phyloP scores from a whole-genome alignment of 305 asterid species.

The Stenogyne calaminthoides region DNA sequence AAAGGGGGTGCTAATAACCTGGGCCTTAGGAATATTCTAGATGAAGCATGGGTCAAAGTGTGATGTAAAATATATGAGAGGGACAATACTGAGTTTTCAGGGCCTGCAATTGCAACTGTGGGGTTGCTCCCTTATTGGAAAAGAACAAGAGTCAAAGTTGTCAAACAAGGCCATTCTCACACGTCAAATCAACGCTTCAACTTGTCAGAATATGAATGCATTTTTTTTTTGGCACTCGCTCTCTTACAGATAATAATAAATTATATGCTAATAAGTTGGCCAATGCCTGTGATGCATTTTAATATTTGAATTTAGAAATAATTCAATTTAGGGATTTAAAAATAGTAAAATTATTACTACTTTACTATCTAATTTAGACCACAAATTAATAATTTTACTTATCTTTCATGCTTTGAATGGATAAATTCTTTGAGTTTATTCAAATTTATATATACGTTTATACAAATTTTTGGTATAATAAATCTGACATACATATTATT shows the following conservation, averaged over 20 bases:
- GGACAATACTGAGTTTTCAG: background rate
- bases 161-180: slow-evolving; percentile 31
- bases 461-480: background rate
- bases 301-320: background rate
- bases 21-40: background rate
- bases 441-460: too few relatives aligned
- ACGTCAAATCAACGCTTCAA: slow-evolving; percentile 32
- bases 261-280: background rate
- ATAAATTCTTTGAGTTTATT: too few relatives aligned
- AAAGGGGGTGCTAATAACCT: too few relatives aligned
- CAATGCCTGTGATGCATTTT: background rate
- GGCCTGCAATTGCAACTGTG: slow-evolving; percentile 5
- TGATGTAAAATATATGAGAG: background rate
- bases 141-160: slow-evolving; percentile 34
- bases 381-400: too few relatives aligned
- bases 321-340: too few relatives aligned
- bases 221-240: slow-evolving; percentile 18
- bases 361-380: too few relatives aligned
- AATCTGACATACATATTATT: background rate
- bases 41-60: background rate
- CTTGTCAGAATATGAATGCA: background rate
- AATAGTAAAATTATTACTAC: too few relatives aligned
- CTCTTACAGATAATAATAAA: background rate
- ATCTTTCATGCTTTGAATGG: too few relatives aligned
- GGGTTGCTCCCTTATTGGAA: slow-evolving; percentile 20